Base-by-base conservation (phyloP, 2,329 filamentous ascomycete genomes). In the Diaporthe amygdali region DNA sequence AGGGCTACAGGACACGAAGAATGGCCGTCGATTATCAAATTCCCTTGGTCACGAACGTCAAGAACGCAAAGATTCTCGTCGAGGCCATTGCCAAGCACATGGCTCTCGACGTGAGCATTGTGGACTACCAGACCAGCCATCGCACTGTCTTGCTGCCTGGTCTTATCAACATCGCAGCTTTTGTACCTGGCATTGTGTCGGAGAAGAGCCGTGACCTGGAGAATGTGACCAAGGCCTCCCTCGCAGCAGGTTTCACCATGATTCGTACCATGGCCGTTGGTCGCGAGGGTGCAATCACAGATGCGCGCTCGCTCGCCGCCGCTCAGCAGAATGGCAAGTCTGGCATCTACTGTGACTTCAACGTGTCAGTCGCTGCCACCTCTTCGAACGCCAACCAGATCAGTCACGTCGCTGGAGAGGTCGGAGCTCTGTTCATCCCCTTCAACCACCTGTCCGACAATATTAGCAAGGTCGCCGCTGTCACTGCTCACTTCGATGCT, bases 11-110 rank as follows among this genome's bases (percentile, higher is more conserved):
- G 79, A 98, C 96, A 69, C 91, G 96, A 81, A 92, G 96, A 82
- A 98, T 99, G 95, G 96, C 96, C 44, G 96, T 99, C 51, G 96
- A 98, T 83, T 91, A 98, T 84, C 96, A 98, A 84, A 97, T 96
- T 68, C 96, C 96, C 71, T 86, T 99, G 72, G 96, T 99, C 22
- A 99, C 96, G 69, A 99, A 99, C 78, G 96, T 99, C 82, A 99
- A 99, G 89, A 98, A 98, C 80, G 96, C 96, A 72, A 99, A 98
- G 88, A 94, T 99, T 72, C 85, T 99, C 66, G 92, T 99, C 67
- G 96, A 99, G 84, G 96, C 96, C 27, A 94, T 99, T 75, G 92
- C 95, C 70, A 92, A 96, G 71, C 93, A 97, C 81, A 97, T 94
- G 79, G 91, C 95, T 76, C 88, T 99, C 68, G 91, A 94, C 46